Evolutionary conservation across 495 filamentous ascomycete species (phyloP), one percentile per base, ranked within the genome.

Genomic region (Penicillium diatomitis): DNA sequence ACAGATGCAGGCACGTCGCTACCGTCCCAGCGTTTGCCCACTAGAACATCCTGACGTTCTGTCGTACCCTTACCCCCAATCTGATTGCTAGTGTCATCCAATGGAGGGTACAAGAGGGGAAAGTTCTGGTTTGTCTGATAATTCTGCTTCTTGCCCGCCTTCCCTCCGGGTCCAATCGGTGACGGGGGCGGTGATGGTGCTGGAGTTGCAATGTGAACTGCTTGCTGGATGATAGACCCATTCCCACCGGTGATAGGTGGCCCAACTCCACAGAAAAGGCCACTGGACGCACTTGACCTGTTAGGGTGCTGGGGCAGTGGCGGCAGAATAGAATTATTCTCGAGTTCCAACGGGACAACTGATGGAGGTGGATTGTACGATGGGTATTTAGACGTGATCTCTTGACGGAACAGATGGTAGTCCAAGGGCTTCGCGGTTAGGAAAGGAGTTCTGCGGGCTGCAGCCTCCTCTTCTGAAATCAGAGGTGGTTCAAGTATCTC

Each of bases 91-190:
- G 79, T 78, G 50, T 80, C 81, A 69, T 94, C 88, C 9, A 94
- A 67, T 2, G 92, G 90, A 3, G 92, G 94, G 57, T 97, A 98
- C 70, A 98, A 81, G 56, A 98, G 96, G 0, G 92, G 92, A 54
- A 98, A 98, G 56, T 95, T 90, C 54, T 98, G 92, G 61, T 98
- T 98, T 0, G 92, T 98, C 64, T 98, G 92, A 62, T 97, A 98
- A 50, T 97, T 98, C 53, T 97, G 94, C 59, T 98, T 98, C 71
- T 98, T 98, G 10, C 85, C 89, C 39, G 85, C 87, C 64, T 98
- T 98, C 4, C 89, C 90, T 35, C 90, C 89, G 4, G 86, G 83
- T 0, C 81, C 83, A 3, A 84, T 86, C 3, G 92, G 94, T 5
- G 90, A 95, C 8, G 92, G 92, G 1, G 92, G 92, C 28, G 92